Evolutionary conservation across 208 protist genomes (phyloP).

Genomic region (Trichomonas vaginalis): DNA sequence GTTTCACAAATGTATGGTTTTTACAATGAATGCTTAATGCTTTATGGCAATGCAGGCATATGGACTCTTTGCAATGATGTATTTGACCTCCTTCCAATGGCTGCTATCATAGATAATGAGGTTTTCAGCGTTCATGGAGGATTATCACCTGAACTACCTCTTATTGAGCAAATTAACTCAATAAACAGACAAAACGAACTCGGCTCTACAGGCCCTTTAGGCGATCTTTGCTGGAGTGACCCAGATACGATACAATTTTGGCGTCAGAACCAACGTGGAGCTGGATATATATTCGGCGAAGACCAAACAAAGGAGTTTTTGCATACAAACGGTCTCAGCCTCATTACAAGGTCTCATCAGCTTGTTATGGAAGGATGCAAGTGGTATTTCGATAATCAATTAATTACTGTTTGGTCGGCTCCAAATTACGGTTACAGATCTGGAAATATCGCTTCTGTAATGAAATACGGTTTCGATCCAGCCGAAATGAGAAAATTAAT

Average conservation of each 20-base stretch:
- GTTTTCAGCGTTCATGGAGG: constrained; percentile 13
- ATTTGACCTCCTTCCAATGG: constrained; percentile 15
- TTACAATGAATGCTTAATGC: constrained; percentile 44
- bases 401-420: constrained; percentile 71
- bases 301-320: background rate
- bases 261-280: background rate
- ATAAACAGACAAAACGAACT: background rate
- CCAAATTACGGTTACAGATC: constrained; percentile 47
- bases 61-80: background rate
- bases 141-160: background rate
- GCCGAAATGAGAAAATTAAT: background rate
- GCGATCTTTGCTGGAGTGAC: constrained; percentile 20
- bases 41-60: constrained; percentile 53
- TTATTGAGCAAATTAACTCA: background rate
- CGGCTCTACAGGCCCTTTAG: background rate
- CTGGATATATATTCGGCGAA: constrained; percentile 8
- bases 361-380: constrained; percentile 81
- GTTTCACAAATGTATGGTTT: constrained; percentile 33
- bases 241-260: background rate
- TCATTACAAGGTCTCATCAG: constrained; percentile 55
- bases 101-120: constrained; percentile 6
- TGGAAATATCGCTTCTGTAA: background rate
- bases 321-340: background rate
- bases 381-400: constrained; percentile 36
- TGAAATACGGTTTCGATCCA: constrained; percentile 48